Base-by-base conservation (phyloP, 2,329 filamentous ascomycete species). In the Ceratocystis cacaofunesta region DNA sequence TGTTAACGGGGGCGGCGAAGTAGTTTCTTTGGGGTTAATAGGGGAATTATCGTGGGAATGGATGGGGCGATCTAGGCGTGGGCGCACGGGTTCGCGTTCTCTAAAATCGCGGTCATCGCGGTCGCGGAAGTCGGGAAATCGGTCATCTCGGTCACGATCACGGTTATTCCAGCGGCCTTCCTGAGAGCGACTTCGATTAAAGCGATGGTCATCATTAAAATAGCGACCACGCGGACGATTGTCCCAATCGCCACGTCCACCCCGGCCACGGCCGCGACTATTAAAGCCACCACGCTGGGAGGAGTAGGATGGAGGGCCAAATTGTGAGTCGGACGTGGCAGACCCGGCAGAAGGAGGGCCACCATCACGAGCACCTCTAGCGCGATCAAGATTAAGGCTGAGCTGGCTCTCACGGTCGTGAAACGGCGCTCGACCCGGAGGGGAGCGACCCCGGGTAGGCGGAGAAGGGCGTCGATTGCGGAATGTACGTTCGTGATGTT, bases 301-400 rank as follows among this genome's bases (percentile, higher is more conserved):
- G 65, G 80, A 79, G 7, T 80, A 78, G 8, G 78, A 78, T 7
- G 78, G 74, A 68, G 75, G 46, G 10, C 78, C 80, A 66, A 86
- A 85, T 0, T 82, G 79, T 12, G 83, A 80, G 68, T 91, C 88
- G 0, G 87, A 88, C 25, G 84, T 85, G 8, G 84, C 84, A 2
- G 88, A 89, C 3, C 85, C 85, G 19, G 85, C 86, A 1, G 87
- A 88, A 25, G 85, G 81, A 10, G 88, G 87, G 0, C 87, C 76
- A 8, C 74, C 88, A 70, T 92, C 88, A 70, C 88, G 80, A 7
- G 87, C 90, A 17, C 82, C 85, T 60, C 87, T 79, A 19, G 85
- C 83, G 66, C 88, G 81, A 66, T 86, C 84, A 6, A 84, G 79
- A 69, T 91, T 88, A 5, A 87, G 76, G 60, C 84, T 85, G 41